Evolutionary conservation across 352 stramenopile species (phyloP), one percentile per base, ranked within the genome.

Genomic region (Halophytophthora batemanensis): DNA sequence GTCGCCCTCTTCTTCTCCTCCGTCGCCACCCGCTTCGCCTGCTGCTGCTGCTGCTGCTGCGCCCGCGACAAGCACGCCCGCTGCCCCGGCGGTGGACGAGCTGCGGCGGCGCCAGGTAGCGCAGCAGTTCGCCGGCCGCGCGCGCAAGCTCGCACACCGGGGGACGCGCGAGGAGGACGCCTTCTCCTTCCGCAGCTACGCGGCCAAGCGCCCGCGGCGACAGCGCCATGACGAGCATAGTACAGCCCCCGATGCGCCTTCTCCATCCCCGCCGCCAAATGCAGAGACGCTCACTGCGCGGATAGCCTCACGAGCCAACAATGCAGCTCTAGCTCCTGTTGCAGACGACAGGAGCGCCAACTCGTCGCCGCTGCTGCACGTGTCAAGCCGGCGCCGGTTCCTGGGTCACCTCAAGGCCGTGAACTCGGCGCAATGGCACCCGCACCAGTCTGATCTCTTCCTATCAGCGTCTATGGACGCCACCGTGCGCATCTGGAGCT

Each of bases 381-480:
- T 15, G 46, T 25, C 45, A 14, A 52, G 7, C 1, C 53, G 59
- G 37, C 19, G 41, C 11, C 41, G 21, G 13, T 61, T 82, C 45
- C 25, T 39, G 2, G 62, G 59, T 15, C 77, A 88, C 45, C 22
- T 12, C 2, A 66, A 58, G n/a, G 42, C 59, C 3, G 45, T 86
- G 12, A 69, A 69, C 28, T 56, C 57, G 35, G 17, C 83, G 21
- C 56, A 77, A 13, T 88, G 77, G 77, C 77, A 74, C 53, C 59
- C 59, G 3, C 47, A 11, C 12, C 61, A 62, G 14, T 22, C 61
- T 2, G 14, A 56, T 13, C 56, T 83, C 14, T 77, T 86, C 38
- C 49, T 85, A 1, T 85, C 77, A 5, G 70, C 74, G n/a, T 82
- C 74, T 0, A 83, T 86, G 77, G 77, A 88, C 56, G 43, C 49